These are phyloP conservation scores for Fusarium palustre DNA, from an alignment of 2,329 filamentous ascomycete species.

Conservation along the genomic window DNA sequence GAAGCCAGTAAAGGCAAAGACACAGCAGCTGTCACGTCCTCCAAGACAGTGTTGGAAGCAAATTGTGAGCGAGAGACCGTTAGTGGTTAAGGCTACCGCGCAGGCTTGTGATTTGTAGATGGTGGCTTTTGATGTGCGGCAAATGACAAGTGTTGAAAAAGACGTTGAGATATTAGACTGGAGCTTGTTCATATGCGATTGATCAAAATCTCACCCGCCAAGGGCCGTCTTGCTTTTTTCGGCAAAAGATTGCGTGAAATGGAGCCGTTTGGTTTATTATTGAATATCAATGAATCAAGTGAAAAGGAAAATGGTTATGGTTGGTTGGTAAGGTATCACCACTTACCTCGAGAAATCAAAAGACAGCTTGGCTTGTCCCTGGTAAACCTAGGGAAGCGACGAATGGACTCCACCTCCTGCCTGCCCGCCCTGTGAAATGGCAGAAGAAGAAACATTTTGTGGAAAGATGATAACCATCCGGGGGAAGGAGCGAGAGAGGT, in stretches of 20 bases:
- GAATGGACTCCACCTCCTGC: slow-evolving; percentile 2
- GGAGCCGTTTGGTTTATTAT: background rate
- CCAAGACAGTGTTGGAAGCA: slow-evolving; percentile 22
- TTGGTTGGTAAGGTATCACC: background rate
- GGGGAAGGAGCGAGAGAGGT: slow-evolving; percentile 13
- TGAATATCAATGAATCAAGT: background rate
- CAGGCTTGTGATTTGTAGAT: slow-evolving; percentile 19
- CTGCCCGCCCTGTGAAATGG: slow-evolving; percentile 4
- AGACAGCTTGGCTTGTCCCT: background rate
- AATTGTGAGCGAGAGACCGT: slow-evolving; percentile 3
- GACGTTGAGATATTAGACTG: slow-evolving; percentile 18
- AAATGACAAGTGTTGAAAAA: slow-evolving; percentile 28
- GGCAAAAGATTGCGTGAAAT: background rate
- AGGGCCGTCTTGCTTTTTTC: background rate
- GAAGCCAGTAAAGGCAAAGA: slow-evolving; percentile 45
- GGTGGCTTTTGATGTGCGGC: slow-evolving; percentile 14
- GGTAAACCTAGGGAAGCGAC: background rate
- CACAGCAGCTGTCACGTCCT: slow-evolving; percentile 29
- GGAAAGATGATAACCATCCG: slow-evolving; percentile 15
- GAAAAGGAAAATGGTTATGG: background rate
- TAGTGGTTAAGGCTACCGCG: slow-evolving; percentile 34
- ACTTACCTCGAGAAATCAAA: background rate
- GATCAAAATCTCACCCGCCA: slow-evolving; percentile 4
- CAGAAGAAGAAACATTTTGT: slow-evolving; percentile 38
- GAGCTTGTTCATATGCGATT: slow-evolving; percentile 4